Base-by-base conservation (phyloP, 139 green algal genomes). In the Tetradesmus obliquus region DNA sequence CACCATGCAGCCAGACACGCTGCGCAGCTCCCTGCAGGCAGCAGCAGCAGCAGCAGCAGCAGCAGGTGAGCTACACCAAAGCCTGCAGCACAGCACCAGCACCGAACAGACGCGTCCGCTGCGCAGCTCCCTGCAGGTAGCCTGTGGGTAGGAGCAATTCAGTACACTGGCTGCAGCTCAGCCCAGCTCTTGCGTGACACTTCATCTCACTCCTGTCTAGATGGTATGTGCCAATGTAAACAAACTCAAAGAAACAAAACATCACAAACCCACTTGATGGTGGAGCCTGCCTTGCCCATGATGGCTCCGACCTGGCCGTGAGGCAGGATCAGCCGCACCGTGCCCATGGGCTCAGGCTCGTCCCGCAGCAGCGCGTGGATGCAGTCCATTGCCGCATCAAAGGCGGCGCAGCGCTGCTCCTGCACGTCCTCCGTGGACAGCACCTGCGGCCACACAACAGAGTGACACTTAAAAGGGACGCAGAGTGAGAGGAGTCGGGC, bases 351-450 rank as follows among this genome's bases (percentile, higher is more conserved):
- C 10, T 86, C 83, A 19, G 58, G 80, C 60, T 55, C 72, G 69
- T 92, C 90, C 13, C 57, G 72, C 45, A 92, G 17, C 71, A 92
- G 83, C 20, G 58, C 53, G 22, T 74, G 9, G 0, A 89, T 55
- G 72, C 90, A 92, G 72, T 90, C 58, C 90, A 92, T 90, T 13
- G 84, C 84, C 9, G 90, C 90, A 24, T 92, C 83, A 57, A 92
- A 81, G n/a, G 90, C 90, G 6, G 83, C 90, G 82, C 90, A 92
- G 84, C 19, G 90, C 83, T 82, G 90, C 32, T 90, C 83, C 8
- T 72, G 83, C 20, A 86, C 90, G 32, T 92, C 90, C 71, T 92
- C 90, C n/a, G 90, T 92, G 3, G 90, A 92, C 83, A 92, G 82
- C 24, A 92, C 72, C 83, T 90, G 72, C 51, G 53, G 8, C n/a